Evolutionary conservation across 139 green algal genomes (phyloP), one percentile per base, ranked within the genome.

Genomic region (Ostreobium quekettii): DNA sequence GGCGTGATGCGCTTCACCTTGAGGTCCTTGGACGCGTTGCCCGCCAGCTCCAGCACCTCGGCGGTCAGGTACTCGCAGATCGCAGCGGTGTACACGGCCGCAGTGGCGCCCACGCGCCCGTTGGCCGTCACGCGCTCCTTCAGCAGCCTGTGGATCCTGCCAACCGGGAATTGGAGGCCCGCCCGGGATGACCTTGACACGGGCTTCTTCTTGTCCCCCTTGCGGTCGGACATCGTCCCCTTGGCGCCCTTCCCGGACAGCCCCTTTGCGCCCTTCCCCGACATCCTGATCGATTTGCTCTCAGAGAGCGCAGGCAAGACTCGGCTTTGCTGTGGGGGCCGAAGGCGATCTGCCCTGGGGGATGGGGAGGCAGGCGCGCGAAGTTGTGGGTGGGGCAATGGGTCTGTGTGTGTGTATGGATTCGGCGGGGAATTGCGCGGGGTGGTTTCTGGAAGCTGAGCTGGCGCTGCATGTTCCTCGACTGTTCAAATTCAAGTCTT

Each of bases 1-100:
- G 94, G 94, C 3, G 93, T 97, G 79, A 99, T 99, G 84, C 94
- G 93, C 85, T 99, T 99, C 71, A 97, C 91, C 91, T 99, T 99
- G 22, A 99, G 80, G 83, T 99, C 94, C 86, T 99, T 99, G 62
- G 92, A 97, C 24, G 94, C 94, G 75, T 99, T 99, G 31, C 94
- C 94, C 4, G 94, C 94, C 71, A 99, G 76, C 88, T 99, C 94
- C 72, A 99, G 86, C 71, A 99, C 94, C 85, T 99, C 93, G 64
- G 90, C 88, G 36, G 83, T 96, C 8, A 96, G 82, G 79, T 94
- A 97, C 70, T 93, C 80, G 72, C 63, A 74, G 19, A 97, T 97
- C 39, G 92, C 92, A 59, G 92, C 92, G n/a, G 87, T 89, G 84
- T 99, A 99, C 39, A 99, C 94, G 19, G 94, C 94, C 49, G 93